These are phyloP conservation scores for Stenocarpella maydis DNA, from an alignment of 2,329 filamentous ascomycete genomes.

Conservation along the genomic window DNA sequence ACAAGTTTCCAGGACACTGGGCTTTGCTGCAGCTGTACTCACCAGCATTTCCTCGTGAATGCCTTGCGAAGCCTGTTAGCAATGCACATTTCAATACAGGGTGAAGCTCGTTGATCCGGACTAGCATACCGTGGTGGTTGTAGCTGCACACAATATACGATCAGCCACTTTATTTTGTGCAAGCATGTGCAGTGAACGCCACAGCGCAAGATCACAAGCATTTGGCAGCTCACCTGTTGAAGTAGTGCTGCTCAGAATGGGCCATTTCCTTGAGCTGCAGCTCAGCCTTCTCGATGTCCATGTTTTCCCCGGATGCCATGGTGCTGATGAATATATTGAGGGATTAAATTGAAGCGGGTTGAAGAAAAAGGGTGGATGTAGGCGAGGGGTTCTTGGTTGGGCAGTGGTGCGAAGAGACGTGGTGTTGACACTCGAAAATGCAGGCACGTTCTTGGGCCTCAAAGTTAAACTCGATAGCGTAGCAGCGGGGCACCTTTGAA, in stretches of 20 bases:
- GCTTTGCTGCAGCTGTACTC: constrained; percentile 51
- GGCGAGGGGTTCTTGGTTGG: too few species aligned
- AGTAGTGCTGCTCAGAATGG: constrained; percentile 98
- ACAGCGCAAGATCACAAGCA: constrained; percentile 21
- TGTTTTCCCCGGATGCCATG: constrained; percentile 59
- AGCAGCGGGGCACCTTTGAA: constrained; percentile 11
- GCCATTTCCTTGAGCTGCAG: constrained; percentile 76
- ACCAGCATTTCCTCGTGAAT: constrained; percentile 99
- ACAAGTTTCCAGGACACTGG: constrained; percentile 5
- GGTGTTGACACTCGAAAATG: not conserved
- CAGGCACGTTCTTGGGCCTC: not conserved
- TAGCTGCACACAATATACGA: constrained; percentile 67
- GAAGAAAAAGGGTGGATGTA: not conserved
- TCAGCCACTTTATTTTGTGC: constrained; percentile 3
- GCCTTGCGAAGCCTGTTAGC: constrained; percentile 57
- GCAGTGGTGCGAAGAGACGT: not conserved
- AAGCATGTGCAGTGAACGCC: not conserved
- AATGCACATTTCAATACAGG: not conserved
- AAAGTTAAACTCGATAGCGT: not conserved
- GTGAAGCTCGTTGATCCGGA: constrained; percentile 20
- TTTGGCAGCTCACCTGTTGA: constrained; percentile 78
- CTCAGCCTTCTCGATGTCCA: constrained; percentile 69
- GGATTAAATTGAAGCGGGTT: not conserved
- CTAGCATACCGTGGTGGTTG: constrained; percentile 88
- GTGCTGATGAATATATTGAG: constrained; percentile 4